phyloP scores from a whole-genome alignment of 129 eudicot species.

The Flaveria ramosissima region DNA sequence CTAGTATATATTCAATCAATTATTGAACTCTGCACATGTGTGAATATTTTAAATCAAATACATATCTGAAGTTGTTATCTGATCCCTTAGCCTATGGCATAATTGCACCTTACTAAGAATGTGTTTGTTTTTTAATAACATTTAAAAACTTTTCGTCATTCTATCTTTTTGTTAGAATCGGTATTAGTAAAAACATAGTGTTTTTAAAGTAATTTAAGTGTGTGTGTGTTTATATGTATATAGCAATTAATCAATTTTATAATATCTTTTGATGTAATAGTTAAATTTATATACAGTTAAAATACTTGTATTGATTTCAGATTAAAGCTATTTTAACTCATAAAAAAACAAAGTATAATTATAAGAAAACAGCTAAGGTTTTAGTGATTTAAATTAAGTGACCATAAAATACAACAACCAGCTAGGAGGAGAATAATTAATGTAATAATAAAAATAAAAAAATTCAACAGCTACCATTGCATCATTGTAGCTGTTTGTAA shows the following conservation, averaged over 20 bases:
- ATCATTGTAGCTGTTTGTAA: conserved; percentile 36
- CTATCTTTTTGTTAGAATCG: neutral
- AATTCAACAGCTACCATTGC: conserved; percentile 35
- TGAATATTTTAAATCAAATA: neutral
- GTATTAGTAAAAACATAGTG: neutral
- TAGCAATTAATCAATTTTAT: neutral
- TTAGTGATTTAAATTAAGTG: conserved; percentile 33
- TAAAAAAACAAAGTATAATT: conserved; percentile 10
- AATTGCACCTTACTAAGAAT: too few relatives aligned
- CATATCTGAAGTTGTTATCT: too few relatives aligned
- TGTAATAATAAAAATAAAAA: conserved; percentile 3
- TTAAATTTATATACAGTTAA: neutral
- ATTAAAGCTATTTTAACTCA: neutral
- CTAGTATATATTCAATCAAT: neutral
- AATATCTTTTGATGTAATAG: neutral
- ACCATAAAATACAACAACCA: conserved; percentile 32
- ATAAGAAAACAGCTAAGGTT: conserved; percentile 37
- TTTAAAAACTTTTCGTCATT: too few relatives aligned
- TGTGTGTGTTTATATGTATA: neutral
- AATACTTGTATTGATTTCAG: neutral
- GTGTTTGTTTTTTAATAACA: too few relatives aligned
- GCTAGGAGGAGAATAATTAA: conserved; percentile 30
- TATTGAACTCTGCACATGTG: neutral
- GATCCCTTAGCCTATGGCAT: too few relatives aligned
- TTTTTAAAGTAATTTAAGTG: neutral